phyloP scores from a whole-genome alignment of 305 asterid species.

The Fraxinus velutina region DNA sequence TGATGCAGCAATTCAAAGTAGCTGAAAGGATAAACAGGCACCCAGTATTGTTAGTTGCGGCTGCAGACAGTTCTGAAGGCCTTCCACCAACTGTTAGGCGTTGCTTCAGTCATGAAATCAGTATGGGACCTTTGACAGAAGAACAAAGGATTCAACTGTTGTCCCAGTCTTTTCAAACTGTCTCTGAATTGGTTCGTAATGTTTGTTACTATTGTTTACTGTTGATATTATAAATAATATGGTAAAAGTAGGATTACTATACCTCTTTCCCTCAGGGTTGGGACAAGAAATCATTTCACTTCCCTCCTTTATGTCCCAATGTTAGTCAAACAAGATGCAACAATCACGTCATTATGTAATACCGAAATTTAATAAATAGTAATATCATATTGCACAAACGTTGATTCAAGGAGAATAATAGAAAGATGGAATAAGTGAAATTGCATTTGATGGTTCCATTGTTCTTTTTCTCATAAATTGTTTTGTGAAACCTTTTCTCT shows the following conservation, averaged over 20 bases:
- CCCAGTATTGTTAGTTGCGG: constrained; percentile 76
- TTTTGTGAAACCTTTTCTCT: constrained; percentile 13
- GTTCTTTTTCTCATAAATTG: neutral
- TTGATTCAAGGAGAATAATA: neutral
- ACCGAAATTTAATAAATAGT: neutral
- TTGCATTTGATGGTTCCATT: constrained; percentile 1
- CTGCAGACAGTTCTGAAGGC: constrained; percentile 84
- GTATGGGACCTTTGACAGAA: constrained; percentile 68
- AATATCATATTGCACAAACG: neutral
- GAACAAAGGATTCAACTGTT: constrained; percentile 78
- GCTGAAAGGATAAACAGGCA: constrained; percentile 49
- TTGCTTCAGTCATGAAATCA: constrained; percentile 90
- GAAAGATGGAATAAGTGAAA: constrained; percentile 5
- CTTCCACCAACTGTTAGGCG: constrained; percentile 84
- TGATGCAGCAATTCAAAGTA: constrained; percentile 40
- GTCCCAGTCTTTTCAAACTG: constrained; percentile 57
- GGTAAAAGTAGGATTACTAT: constrained; percentile 9
- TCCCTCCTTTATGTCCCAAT: constrained; percentile 7
- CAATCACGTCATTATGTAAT: neutral
- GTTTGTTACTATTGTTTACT: constrained; percentile 40
- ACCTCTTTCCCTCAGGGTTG: neutral
- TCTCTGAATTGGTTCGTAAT: constrained; percentile 54
- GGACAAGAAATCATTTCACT: neutral
- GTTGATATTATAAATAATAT: constrained; percentile 12
- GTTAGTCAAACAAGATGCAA: neutral